phyloP scores from a whole-genome alignment of 768 basidiomycete species.

The Chiua virens region DNA sequence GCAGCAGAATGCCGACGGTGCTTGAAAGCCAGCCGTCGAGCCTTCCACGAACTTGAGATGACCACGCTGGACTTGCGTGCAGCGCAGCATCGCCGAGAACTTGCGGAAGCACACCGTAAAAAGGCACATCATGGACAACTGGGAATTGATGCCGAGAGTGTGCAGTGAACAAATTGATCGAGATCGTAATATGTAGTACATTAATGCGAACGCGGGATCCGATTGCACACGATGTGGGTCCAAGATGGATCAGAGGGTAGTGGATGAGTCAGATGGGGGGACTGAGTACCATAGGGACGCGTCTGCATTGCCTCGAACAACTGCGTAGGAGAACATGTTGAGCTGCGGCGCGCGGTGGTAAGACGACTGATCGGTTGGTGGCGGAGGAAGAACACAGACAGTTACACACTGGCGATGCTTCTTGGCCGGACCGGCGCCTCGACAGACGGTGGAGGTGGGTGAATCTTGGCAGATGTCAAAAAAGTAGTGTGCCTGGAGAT shows the following conservation, averaged over 20 bases:
- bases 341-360: slow-evolving; percentile 40
- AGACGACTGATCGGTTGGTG: slow-evolving; percentile 7
- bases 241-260: slow-evolving; percentile 63
- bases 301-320: slow-evolving; percentile 77
- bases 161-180: slow-evolving; percentile 20
- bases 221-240: slow-evolving; percentile 70
- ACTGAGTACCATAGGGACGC: slow-evolving; percentile 9
- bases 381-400: slow-evolving; percentile 37
- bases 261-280: slow-evolving; percentile 20
- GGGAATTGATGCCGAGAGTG: slow-evolving; percentile 51
- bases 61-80: slow-evolving; percentile 58
- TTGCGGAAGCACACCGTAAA: slow-evolving; percentile 59
- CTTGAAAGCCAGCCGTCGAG: slow-evolving; percentile 44
- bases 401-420: slow-evolving; percentile 53
- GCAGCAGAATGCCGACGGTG: slow-evolving; percentile 41
- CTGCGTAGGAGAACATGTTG: slow-evolving; percentile 59
- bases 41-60: slow-evolving; percentile 61
- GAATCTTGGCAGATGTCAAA: slow-evolving; percentile 64
- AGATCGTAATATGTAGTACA: slow-evolving; percentile 25
- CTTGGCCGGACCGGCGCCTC: slow-evolving; percentile 37
- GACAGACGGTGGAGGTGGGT: slow-evolving; percentile 58
- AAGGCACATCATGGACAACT: slow-evolving; percentile 60
- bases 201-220: slow-evolving; percentile 46
- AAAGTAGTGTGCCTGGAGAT: slow-evolving; percentile 50
- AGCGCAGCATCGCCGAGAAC: slow-evolving; percentile 56